Percentiles rank a stretch among this genome's conserved stretches.
phyloP scores from a whole-genome alignment of 306 rosid species.

The Phaseolus lunatus region DNA sequence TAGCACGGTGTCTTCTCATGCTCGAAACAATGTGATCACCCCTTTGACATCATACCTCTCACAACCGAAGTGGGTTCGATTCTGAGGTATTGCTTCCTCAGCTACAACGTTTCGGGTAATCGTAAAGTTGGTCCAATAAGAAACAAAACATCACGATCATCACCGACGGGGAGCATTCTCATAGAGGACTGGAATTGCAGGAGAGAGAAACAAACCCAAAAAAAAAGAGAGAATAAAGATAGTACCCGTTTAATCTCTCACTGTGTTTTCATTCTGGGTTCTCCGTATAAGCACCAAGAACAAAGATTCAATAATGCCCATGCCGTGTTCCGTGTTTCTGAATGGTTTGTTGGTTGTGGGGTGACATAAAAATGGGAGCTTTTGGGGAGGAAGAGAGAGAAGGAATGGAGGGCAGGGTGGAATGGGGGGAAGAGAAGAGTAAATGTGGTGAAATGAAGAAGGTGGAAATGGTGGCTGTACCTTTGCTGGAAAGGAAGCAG shows the following conservation, averaged over 20 bases:
- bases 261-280: conserved; percentile 14
- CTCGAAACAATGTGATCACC: conserved; percentile 67
- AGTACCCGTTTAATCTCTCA: conserved; percentile 39
- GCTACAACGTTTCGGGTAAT: conserved; percentile 38
- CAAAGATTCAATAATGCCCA: conserved; percentile 53
- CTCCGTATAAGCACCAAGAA: conserved; percentile 39
- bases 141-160: conserved; percentile 47
- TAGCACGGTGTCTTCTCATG: conserved; percentile 75
- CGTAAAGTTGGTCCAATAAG: conserved; percentile 43
- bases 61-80: conserved; percentile 47
- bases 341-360: conserved; percentile 33
- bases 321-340: neutral
- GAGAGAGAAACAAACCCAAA: conserved; percentile 20
- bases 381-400: conserved; percentile 48
- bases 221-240: conserved; percentile 30
- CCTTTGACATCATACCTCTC: conserved; percentile 68
- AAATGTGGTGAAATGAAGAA: conserved; percentile 26
- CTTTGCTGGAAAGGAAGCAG: conserved; percentile 78
- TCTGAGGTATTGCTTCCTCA: conserved; percentile 45
- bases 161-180: conserved; percentile 54
- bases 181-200: conserved; percentile 45
- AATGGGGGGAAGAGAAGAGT: conserved; percentile 47
- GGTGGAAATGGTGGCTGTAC: conserved; percentile 62
- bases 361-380: conserved; percentile 52
- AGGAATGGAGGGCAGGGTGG: conserved; percentile 49